phyloP scores from a whole-genome alignment of 345 rosid species.

The Eucalyptus erythrocorys region DNA sequence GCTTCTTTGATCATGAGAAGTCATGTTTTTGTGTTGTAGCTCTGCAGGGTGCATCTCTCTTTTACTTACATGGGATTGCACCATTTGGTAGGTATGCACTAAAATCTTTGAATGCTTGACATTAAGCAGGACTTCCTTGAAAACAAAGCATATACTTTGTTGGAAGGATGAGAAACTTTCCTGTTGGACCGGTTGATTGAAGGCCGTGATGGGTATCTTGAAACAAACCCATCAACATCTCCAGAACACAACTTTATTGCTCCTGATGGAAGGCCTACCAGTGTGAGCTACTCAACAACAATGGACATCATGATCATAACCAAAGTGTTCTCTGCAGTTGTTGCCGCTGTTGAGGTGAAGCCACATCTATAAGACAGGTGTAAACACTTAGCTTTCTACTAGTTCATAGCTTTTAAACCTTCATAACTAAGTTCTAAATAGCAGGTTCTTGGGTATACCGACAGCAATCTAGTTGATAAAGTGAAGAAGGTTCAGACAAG shows the following conservation, averaged over 20 bases:
- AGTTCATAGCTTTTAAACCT: neutral
- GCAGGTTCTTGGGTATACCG: constrained; percentile 51
- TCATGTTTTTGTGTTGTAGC: neutral
- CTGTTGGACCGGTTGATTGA: constrained; percentile 88
- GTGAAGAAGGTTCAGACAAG: constrained; percentile 51
- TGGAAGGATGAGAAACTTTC: constrained; percentile 76
- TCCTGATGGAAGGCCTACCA: constrained; percentile 71
- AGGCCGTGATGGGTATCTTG: constrained; percentile 65
- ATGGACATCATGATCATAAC: constrained; percentile 86
- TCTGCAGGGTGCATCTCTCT: neutral
- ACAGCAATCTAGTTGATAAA: constrained; percentile 40
- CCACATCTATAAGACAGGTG: neutral
- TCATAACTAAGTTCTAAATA: neutral
- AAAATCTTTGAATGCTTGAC: neutral
- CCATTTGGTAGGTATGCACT: neutral
- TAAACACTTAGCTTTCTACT: neutral
- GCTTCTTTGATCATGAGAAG: neutral
- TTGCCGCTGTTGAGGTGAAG: constrained; percentile 76
- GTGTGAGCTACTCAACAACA: constrained; percentile 92
- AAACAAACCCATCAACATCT: constrained; percentile 93
- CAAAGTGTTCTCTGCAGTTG: constrained; percentile 62
- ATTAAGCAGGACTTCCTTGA: constrained; percentile 55
- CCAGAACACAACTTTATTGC: constrained; percentile 80
- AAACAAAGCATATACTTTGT: constrained; percentile 64
- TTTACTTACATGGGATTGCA: neutral